These are phyloP conservation scores for Mycena pura DNA, from an alignment of 768 basidiomycete genomes.

Conservation along the genomic window DNA sequence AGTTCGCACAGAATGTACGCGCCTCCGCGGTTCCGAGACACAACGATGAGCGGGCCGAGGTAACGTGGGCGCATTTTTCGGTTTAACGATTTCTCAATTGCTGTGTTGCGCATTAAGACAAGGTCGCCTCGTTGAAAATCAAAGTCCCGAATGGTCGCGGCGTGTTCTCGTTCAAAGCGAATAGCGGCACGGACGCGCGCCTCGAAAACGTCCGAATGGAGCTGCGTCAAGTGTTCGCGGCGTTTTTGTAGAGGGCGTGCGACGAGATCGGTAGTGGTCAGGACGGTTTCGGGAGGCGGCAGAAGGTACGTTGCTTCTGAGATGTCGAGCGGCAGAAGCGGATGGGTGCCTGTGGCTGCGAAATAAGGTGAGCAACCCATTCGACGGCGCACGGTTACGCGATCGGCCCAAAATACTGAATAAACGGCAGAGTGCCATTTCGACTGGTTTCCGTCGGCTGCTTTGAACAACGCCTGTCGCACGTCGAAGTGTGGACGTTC, in stretches of 20 bases:
- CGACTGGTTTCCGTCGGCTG: conserved; percentile 10
- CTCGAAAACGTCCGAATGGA: conserved; percentile 12
- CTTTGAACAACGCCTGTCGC: conserved; percentile 22
- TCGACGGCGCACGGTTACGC: conserved; percentile 19
- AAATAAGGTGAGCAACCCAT: conserved; percentile 28
- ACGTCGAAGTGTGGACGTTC: conserved; percentile 18
- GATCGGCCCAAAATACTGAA: conserved; percentile 31
- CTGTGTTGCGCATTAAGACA: conserved; percentile 35
- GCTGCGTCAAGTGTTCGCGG: background rate
- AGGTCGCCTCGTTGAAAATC: conserved; percentile 40
- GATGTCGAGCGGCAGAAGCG: conserved; percentile 26
- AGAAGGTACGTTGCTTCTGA: conserved; percentile 3
- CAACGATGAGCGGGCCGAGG: conserved; percentile 41
- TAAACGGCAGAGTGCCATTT: conserved; percentile 14
- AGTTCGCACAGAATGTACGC: conserved; percentile 26
- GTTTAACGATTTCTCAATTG: conserved; percentile 36
- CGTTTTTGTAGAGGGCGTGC: conserved; percentile 30
- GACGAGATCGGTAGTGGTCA: conserved; percentile 34
- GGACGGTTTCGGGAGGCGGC: conserved; percentile 17
- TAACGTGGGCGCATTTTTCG: conserved; percentile 37
- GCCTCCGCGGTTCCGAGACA: conserved; percentile 32
- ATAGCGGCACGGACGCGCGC: conserved; percentile 21
- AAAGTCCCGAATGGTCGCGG: conserved; percentile 29
- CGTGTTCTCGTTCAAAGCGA: conserved; percentile 28
- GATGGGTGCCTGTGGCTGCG: conserved; percentile 23